Conservation (phyloP, 768 basidiomycete species). For the Trametes punicea region DNA sequence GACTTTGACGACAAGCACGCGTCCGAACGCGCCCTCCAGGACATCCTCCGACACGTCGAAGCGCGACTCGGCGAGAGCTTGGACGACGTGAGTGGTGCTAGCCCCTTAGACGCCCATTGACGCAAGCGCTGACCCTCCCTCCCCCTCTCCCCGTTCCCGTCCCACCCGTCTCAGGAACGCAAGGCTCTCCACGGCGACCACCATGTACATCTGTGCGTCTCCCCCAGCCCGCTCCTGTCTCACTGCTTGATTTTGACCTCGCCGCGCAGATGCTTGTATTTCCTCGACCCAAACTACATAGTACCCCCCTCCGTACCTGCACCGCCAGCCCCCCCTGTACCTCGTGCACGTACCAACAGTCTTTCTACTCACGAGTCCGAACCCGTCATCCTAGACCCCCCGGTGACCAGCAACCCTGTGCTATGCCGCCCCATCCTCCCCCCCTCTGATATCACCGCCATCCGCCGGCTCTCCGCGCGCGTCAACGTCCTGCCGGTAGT, state of each 20-base stretch:
- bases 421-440: conserved; percentile 68
- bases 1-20: conserved; percentile 66
- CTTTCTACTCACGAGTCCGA: conserved; percentile 71
- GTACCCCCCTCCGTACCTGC: conserved; percentile 66
- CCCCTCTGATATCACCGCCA: conserved; percentile 66
- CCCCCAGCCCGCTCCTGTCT: conserved; percentile 8
- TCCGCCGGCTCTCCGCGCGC: conserved; percentile 73
- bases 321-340: conserved; percentile 63
- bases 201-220: conserved; percentile 74
- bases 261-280: conserved; percentile 73
- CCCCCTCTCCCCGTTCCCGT: neutral
- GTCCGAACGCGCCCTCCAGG: conserved; percentile 60
- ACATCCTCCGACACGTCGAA: conserved; percentile 72
- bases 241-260: neutral
- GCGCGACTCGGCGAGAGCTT: conserved; percentile 67
- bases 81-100: conserved; percentile 62
- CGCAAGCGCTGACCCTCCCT: conserved; percentile 21
- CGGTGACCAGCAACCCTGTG: conserved; percentile 68
- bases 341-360: conserved; percentile 67
- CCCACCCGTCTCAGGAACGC: conserved; percentile 52
- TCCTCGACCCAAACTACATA: conserved; percentile 81
- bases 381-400: conserved; percentile 77
- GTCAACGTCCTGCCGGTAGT: conserved; percentile 89
- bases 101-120: conserved; percentile 18
- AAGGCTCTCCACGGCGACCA: conserved; percentile 67